Conservation (phyloP, 257 asterid species). For the Petunia secreta region DNA sequence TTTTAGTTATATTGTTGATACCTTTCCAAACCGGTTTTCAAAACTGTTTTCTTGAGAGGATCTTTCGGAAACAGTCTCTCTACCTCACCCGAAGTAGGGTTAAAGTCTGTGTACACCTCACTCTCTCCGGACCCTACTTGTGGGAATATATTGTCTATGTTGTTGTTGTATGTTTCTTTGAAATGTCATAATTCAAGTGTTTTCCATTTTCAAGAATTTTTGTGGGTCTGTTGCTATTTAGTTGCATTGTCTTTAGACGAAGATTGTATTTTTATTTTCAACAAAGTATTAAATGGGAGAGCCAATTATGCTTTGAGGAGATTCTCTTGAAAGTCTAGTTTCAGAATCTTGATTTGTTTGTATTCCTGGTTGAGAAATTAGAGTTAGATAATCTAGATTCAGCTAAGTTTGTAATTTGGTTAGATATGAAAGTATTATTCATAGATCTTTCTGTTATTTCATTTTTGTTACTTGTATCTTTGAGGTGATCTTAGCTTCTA, state of each 20-base stretch:
- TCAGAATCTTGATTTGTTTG: neutral
- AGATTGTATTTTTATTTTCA: neutral
- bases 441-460: constrained; percentile 6
- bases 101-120: no score
- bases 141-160: no score
- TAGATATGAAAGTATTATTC: neutral
- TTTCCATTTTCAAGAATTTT: neutral
- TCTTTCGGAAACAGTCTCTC: no score
- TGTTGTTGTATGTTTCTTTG: no score
- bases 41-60: no score
- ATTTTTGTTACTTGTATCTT: neutral
- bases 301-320: neutral
- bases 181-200: neutral
- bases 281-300: neutral
- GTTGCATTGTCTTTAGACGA: neutral
- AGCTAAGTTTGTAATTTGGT: neutral
- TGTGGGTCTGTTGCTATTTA: neutral
- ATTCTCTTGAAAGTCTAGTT: constrained; percentile 13
- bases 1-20: neutral
- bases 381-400: constrained; percentile 15
- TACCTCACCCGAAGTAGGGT: no score
- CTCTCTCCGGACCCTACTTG: no score
- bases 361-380: neutral
- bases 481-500: neutral
- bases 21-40: neutral